These are phyloP conservation scores for Melastoma candidum DNA, from an alignment of 441 rosid species.

Conservation along the genomic window DNA sequence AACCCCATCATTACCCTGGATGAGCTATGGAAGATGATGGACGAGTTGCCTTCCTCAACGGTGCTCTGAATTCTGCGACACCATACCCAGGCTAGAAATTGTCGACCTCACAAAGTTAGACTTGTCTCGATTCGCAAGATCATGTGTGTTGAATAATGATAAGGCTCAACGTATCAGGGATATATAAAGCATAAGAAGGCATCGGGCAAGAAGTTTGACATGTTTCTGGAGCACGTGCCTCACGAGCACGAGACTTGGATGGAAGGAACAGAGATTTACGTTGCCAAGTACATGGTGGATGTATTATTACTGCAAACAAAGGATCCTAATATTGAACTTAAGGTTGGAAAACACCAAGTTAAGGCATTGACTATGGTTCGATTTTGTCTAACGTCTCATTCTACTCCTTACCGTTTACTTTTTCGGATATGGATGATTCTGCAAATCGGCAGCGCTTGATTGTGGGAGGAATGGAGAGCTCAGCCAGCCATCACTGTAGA, in stretches of 20 bases:
- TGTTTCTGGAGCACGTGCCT: slow-evolving; percentile 31
- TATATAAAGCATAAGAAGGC: slow-evolving; percentile 33
- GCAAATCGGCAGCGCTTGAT: slow-evolving; percentile 23
- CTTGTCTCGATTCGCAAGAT: no score
- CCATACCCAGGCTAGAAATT: slow-evolving; percentile 29
- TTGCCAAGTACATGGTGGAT: slow-evolving; percentile 35
- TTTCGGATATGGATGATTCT: background rate
- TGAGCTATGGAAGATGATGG: slow-evolving; percentile 55
- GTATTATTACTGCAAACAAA: slow-evolving; percentile 33
- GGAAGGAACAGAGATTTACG: slow-evolving; percentile 21
- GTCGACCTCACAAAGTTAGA: slow-evolving; percentile 23
- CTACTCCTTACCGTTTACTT: background rate
- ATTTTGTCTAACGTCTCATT: background rate
- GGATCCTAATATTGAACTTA: slow-evolving; percentile 28
- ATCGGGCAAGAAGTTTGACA: slow-evolving; percentile 29
- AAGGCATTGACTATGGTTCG: slow-evolving; percentile 31
- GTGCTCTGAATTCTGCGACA: slow-evolving; percentile 40
- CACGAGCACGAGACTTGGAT: slow-evolving; percentile 26
- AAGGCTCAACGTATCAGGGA: background rate
- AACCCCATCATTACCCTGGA: slow-evolving; percentile 29
- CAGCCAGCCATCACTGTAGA: slow-evolving; percentile 28
- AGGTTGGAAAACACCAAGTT: slow-evolving; percentile 42
- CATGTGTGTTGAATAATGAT: no score
- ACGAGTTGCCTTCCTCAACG: slow-evolving; percentile 49
- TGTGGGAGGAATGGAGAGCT: slow-evolving; percentile 37